Conservation (phyloP, 2,329 filamentous ascomycete species). For the Sporothrix inflata region DNA sequence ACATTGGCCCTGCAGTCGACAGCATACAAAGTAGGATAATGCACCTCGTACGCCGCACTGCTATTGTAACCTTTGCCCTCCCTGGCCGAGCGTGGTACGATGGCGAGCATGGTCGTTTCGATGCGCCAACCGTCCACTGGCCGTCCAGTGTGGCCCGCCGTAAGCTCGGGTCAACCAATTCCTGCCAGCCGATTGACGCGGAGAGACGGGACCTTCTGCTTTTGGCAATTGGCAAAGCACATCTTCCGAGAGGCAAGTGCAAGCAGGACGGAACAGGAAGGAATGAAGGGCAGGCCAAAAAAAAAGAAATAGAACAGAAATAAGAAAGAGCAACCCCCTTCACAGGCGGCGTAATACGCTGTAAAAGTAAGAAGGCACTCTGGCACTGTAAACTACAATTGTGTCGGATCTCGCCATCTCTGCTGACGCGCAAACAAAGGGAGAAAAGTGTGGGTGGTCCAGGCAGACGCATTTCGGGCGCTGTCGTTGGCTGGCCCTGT, state of each 20-base stretch:
- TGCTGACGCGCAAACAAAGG: slow-evolving; percentile 8
- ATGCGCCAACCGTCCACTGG: neutral
- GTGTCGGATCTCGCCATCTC: slow-evolving; percentile 1
- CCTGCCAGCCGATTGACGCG: neutral
- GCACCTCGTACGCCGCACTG: too few species aligned
- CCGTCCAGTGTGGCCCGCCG: slow-evolving; percentile 10
- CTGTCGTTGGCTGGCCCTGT: slow-evolving; percentile 16
- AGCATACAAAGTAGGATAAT: neutral
- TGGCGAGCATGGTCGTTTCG: neutral
- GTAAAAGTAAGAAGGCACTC: neutral
- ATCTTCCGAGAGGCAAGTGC: neutral
- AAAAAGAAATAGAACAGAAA: neutral
- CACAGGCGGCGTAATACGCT: neutral
- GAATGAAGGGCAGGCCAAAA: neutral
- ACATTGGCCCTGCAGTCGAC: neutral
- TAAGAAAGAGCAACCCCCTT: neutral
- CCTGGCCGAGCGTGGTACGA: neutral
- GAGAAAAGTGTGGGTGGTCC: neutral
- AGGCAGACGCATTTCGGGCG: slow-evolving; percentile 30
- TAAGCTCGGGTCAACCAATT: slow-evolving; percentile 18
- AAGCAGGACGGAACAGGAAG: neutral
- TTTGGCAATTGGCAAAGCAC: slow-evolving; percentile 1
- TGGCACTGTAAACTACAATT: neutral
- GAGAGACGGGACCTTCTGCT: slow-evolving; percentile 1
- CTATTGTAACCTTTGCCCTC: neutral